A percentile compares a stretch with the other conserved stretches of the same genome.
phyloP scores from a whole-genome alignment of 257 asterid genomes.

The Solanum lignicaule region DNA sequence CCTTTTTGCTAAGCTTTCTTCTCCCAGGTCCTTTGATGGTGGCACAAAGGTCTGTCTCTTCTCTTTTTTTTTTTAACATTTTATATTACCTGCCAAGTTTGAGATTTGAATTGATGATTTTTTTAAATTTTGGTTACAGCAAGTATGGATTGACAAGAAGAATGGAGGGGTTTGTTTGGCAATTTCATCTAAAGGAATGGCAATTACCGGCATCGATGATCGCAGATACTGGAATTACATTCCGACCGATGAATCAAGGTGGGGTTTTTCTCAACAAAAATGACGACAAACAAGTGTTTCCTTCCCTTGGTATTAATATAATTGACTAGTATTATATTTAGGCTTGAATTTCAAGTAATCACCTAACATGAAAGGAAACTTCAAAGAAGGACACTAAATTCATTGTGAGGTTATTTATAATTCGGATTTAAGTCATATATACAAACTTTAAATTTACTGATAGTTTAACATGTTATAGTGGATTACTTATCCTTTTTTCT shows the following conservation, averaged over 20 bases:
- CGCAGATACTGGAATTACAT: slow-evolving; percentile 85
- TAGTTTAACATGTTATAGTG: not conserved
- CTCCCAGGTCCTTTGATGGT: slow-evolving; percentile 41
- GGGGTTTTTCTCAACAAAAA: not conserved
- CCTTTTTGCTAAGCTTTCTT: slow-evolving; percentile 43
- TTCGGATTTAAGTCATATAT: not conserved
- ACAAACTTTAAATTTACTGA: not conserved
- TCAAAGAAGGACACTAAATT: not conserved
- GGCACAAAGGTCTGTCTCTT: slow-evolving; percentile 63
- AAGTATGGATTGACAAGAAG: slow-evolving; percentile 77
- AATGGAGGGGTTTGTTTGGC: slow-evolving; percentile 71
- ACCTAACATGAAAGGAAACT: not conserved
- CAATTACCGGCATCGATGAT: slow-evolving; percentile 82
- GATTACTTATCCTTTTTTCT: not conserved
- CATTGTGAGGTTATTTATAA: not conserved
- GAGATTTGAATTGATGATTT: too few species aligned
- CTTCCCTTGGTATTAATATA: not conserved
- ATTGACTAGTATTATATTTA: not conserved
- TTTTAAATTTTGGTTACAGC: slow-evolving; percentile 21
- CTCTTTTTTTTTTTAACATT: not conserved
- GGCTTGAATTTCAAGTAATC: not conserved
- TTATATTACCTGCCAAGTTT: not conserved
- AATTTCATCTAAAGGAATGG: slow-evolving; percentile 61
- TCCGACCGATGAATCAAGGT: slow-evolving; percentile 73
- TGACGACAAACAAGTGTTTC: not conserved